Evolutionary conservation across 2,329 filamentous ascomycete species (phyloP).

Genomic region (Didymella sp.): DNA sequence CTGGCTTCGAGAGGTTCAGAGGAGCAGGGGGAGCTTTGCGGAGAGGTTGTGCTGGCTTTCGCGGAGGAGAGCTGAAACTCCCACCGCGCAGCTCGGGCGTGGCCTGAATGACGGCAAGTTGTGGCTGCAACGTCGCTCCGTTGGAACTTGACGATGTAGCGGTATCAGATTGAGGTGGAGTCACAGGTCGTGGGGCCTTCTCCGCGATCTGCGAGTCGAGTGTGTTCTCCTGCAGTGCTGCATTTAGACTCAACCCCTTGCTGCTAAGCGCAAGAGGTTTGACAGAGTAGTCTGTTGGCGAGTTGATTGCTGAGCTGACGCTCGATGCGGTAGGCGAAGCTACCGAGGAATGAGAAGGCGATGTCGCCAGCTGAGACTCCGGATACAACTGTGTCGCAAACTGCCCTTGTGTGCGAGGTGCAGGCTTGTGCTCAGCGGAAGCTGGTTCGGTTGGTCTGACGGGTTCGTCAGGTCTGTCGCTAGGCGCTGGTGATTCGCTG

Average conservation of each 20-base stretch:
- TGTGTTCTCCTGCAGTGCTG: slow-evolving; percentile 27
- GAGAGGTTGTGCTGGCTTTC: slow-evolving; percentile 54
- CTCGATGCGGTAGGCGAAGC: slow-evolving; percentile 30
- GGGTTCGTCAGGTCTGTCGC: slow-evolving; percentile 41
- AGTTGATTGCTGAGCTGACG: slow-evolving; percentile 36
- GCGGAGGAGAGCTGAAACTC: slow-evolving; percentile 46
- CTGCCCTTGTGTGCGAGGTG: slow-evolving; percentile 19
- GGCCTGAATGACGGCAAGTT: slow-evolving; percentile 49
- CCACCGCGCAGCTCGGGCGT: slow-evolving; percentile 49
- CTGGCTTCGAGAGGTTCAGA: slow-evolving; percentile 68
- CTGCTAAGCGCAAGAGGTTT: slow-evolving; percentile 35
- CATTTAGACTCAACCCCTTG: slow-evolving; percentile 37
- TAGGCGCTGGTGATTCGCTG: slow-evolving; percentile 48
- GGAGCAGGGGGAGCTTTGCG: slow-evolving; percentile 88
- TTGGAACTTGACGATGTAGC: slow-evolving; percentile 14
- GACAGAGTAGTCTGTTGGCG: slow-evolving; percentile 45
- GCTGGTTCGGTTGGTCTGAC: slow-evolving; percentile 27
- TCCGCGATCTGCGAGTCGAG: slow-evolving; percentile 20
- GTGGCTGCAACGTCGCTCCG: slow-evolving; percentile 37
- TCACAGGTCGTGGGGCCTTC: slow-evolving; percentile 19
- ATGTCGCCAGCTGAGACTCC: slow-evolving; percentile 42
- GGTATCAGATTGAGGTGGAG: slow-evolving; percentile 13
- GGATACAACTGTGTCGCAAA: slow-evolving; percentile 26
- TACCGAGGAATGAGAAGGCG: slow-evolving; percentile 39
- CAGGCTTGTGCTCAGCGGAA: slow-evolving; percentile 32